These are phyloP conservation scores for Perilla frutescens DNA, from an alignment of 257 asterid genomes.

Conservation along the genomic window DNA sequence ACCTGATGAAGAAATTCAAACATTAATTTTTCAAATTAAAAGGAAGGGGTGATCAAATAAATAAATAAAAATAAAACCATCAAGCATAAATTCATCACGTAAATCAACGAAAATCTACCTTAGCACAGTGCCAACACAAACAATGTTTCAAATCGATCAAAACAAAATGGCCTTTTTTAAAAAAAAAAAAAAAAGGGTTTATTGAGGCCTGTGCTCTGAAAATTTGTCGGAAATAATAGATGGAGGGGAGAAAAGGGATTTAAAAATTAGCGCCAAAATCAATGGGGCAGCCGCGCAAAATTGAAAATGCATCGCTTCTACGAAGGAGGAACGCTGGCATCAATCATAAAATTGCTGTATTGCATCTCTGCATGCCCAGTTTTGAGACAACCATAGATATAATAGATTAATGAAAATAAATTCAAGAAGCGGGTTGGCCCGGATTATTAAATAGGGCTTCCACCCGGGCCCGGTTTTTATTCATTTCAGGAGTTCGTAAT, in stretches of 20 bases:
- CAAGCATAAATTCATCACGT: too few species aligned
- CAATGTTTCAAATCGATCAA: constrained; percentile 22
- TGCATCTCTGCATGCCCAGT: background rate
- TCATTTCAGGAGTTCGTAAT: too few species aligned
- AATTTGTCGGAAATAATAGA: background rate
- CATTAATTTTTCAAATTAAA: background rate
- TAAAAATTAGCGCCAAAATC: constrained; percentile 10
- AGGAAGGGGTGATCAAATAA: too few species aligned
- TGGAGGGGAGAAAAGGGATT: background rate
- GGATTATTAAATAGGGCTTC: background rate
- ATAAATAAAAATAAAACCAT: too few species aligned
- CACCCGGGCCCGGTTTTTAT: too few species aligned
- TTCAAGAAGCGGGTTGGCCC: background rate
- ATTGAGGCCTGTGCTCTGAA: background rate
- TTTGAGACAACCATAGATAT: background rate
- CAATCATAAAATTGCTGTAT: background rate
- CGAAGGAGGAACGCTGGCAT: background rate
- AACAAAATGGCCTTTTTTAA: constrained; percentile 1
- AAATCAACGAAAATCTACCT: constrained; percentile 25
- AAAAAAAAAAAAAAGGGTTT: background rate
- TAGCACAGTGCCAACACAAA: constrained; percentile 36
- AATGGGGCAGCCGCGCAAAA: constrained; percentile 20
- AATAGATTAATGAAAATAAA: background rate
- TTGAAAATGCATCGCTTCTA: constrained; percentile 9
- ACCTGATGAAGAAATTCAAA: constrained; percentile 33